phyloP scores from a whole-genome alignment of 192 early-diverging fungal species.

The Coemansia sp. region DNA sequence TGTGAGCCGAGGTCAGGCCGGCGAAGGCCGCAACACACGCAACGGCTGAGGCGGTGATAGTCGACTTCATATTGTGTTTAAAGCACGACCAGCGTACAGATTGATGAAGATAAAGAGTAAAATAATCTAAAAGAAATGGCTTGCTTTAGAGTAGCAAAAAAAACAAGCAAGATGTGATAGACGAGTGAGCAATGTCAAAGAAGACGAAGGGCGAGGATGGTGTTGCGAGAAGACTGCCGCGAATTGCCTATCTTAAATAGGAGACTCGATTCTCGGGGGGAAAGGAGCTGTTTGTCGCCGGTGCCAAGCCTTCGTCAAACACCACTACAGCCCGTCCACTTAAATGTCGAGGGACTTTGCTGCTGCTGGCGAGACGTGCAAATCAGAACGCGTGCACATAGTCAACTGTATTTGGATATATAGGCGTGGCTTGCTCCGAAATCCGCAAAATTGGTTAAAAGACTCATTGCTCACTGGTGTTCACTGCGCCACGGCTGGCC shows the following conservation, averaged over 20 bases:
- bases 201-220: not conserved
- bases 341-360: too few relatives aligned
- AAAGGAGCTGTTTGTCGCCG: too few relatives aligned
- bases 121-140: not conserved
- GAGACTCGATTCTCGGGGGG: too few relatives aligned
- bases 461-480: not conserved
- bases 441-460: slow-evolving; percentile 4
- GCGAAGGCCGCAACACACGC: slow-evolving; percentile 11
- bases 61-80: not conserved
- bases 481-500: not conserved
- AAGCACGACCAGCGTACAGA: slow-evolving; percentile 14
- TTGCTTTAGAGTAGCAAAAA: not conserved
- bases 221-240: too few relatives aligned
- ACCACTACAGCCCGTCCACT: too few relatives aligned
- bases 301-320: too few relatives aligned
- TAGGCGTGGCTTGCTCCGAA: slow-evolving; percentile 1
- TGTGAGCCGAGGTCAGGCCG: slow-evolving; percentile 17
- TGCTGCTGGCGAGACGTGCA: not conserved
- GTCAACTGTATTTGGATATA: not conserved
- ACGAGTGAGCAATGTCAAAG: not conserved
- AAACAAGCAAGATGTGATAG: not conserved
- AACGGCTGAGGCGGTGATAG: not conserved
- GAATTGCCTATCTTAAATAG: too few relatives aligned
- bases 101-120: not conserved
- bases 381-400: not conserved